Evolutionary conservation across 495 filamentous ascomycete species (phyloP).

Genomic region (Penicillium crystallinum): DNA sequence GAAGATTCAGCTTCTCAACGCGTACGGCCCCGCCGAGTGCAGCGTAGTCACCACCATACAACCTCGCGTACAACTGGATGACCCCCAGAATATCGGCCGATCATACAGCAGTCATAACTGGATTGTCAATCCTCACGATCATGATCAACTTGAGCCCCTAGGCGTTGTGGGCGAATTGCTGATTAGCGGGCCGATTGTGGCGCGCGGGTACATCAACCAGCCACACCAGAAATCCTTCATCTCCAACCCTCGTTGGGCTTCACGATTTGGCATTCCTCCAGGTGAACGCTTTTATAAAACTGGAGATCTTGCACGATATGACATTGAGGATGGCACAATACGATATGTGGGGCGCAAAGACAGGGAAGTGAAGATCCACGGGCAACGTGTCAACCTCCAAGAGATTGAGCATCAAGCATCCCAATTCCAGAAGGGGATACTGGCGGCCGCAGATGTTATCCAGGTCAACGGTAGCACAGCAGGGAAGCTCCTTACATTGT

Average conservation of each 20-base stretch:
- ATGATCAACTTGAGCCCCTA: conserved; percentile 30
- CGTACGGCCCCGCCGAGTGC: conserved; percentile 2
- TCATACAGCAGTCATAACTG: neutral
- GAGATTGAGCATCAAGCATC: conserved; percentile 3
- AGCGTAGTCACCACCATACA: neutral
- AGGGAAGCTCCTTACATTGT: neutral
- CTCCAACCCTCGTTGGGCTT: neutral
- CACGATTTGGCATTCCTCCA: neutral
- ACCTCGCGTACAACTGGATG: neutral
- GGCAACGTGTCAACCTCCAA: conserved; percentile 2
- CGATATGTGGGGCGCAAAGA: neutral
- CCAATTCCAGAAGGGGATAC: neutral
- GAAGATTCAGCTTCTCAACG: conserved; percentile 4
- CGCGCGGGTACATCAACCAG: conserved; percentile 1
- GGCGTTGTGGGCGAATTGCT: conserved; percentile 45
- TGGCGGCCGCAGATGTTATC: neutral
- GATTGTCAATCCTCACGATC: conserved; percentile 21
- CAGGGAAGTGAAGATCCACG: conserved; percentile 3
- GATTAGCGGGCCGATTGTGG: conserved; percentile 18
- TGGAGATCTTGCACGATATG: conserved; percentile 1
- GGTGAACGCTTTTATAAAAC: conserved; percentile 1
- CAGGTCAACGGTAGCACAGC: neutral
- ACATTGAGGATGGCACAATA: neutral
- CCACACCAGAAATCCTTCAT: neutral
- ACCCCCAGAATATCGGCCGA: neutral